Evolutionary conservation across 2,329 filamentous ascomycete species (phyloP), one percentile per base, ranked within the genome.

Genomic region (Arachnopeziza araneosa): DNA sequence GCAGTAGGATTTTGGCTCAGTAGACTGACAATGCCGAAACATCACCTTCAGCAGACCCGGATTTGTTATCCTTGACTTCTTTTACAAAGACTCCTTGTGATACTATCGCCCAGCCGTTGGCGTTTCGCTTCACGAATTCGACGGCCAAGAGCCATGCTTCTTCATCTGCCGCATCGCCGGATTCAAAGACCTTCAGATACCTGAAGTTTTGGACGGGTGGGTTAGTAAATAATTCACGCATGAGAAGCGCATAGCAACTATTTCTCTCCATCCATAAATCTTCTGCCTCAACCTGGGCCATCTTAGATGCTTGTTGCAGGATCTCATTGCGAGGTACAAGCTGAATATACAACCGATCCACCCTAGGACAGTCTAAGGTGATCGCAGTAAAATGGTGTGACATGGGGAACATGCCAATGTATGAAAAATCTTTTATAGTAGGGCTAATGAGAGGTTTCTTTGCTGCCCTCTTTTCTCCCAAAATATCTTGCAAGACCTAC

Each of bases 341-440:
- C 56, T 85, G 84, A 14, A 87, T 72, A 58, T 78, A 85, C 0
- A 88, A 72, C 14, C 75, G 75, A 50, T 81, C 76, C 2, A 89
- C 66, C 12, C 73, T 77, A 1, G 79, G 79, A 62, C 86, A 77
- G 60, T 76, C 66, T 1, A 74, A 70, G 1, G 83, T 71, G 1
- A 83, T 74, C 52, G 74, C 75, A 49, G 79, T 74, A 55, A 89
- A 78, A 69, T 90, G 87, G 6, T 80, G 79, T 54, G 80, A 78
- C 44, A 86, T 83, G 0, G 88, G 88, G 66, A 90, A 91, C 8
- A 89, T 81, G 48, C 83, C 85, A 2, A 86, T 79, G 69, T 89
- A 90, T 58, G 76, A 77, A 54, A 88, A 72, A 22, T 78, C 75
- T 17, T 75, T 74, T 52, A 87, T 70, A 5, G 76, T 76, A 8